Base-by-base conservation (phyloP, 2,329 filamentous ascomycete species). In the Lomentospora prolificans region DNA sequence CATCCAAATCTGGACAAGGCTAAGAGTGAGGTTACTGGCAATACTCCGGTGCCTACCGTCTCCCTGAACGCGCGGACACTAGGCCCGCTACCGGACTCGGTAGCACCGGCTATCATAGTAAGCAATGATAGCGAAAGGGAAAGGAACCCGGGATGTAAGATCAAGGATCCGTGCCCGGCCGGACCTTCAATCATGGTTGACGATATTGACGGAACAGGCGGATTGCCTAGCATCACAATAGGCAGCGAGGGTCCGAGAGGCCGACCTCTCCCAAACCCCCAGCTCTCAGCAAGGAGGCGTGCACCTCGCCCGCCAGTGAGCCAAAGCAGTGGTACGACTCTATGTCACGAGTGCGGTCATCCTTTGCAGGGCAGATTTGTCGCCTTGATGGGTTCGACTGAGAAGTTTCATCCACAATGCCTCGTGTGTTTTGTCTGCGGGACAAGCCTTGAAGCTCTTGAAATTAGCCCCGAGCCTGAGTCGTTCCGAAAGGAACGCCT, bases 401-500 rank as follows among this genome's bases (percentile, higher is more conserved):
- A 84, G 63, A 87, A 91, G 19, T 97, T 97, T 68, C 94, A 99
- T 63, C 91, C 94, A 0, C 83, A 90, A 61, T 99, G 94, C 70
- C 97, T 99, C 73, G 79, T 82, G 46, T 99, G 94, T 73, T 87
- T 89, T 68, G 80, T 88, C 58, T 99, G 94, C 68, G 84, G 86
- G 28, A 95, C 91, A 8, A 80, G 85, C 19, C 86, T 99, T 17
- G 94, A 99, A 72, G 92, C 90, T 56, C 88, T 99, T 57, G 94
- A 95, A 63, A 97, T 99, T 69, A 96, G 94, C 62, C 90, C 90
- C 0, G 94, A 99, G 69, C 94, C 94, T 0, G 82, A 90, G 7
- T 72, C 77, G 44, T 80, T 83, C 61, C 87, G 89, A 48, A 72
- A 72, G 2, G 86, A 86, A 53, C 85, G 94, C 25, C 73, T 96